A percentile compares a stretch with the other conserved stretches of the same genome.
These are phyloP conservation scores for Puccinia horiana DNA, from an alignment of 1,284 basidiomycete species.

Conservation along the genomic window DNA sequence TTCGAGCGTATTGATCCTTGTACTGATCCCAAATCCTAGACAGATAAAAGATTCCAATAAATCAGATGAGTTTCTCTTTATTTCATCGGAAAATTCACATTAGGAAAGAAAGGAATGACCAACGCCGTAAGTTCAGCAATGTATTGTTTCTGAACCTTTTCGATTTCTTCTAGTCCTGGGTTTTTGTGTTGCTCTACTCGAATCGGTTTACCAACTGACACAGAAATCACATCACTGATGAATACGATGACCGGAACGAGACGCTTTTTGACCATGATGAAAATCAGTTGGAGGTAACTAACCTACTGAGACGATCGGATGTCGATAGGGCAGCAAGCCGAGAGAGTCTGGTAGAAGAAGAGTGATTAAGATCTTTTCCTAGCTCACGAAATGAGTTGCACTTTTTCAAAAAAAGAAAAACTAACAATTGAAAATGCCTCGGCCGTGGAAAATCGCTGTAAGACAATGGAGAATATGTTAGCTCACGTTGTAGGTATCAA, in stretches of 20 bases:
- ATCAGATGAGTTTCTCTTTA: background rate
- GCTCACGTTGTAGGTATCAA: background rate
- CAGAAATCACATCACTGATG: constrained; percentile 45
- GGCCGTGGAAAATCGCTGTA: constrained; percentile 48
- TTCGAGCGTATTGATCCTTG: constrained; percentile 80
- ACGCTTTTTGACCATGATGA: background rate
- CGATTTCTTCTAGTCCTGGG: constrained; percentile 77
- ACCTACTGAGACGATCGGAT: constrained; percentile 86
- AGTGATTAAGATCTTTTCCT: background rate
- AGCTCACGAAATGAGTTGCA: background rate
- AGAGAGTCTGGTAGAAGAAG: constrained; percentile 52
- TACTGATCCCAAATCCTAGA: constrained; percentile 91
- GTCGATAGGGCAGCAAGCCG: constrained; percentile 87
- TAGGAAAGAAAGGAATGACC: background rate
- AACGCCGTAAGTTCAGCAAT: constrained; percentile 87
- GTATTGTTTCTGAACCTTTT: constrained; percentile 77
- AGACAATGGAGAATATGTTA: background rate
- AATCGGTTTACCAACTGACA: constrained; percentile 75
- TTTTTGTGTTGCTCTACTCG: constrained; percentile 74
- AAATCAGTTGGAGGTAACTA: background rate
- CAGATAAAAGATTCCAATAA: background rate
- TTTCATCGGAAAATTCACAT: background rate
- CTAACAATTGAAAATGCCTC: constrained; percentile 49
- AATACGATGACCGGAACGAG: background rate
- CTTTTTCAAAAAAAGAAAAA: background rate